These are phyloP conservation scores for Uronychia setigera DNA, from an alignment of 73 alveolate species.

Conservation along the genomic window DNA sequence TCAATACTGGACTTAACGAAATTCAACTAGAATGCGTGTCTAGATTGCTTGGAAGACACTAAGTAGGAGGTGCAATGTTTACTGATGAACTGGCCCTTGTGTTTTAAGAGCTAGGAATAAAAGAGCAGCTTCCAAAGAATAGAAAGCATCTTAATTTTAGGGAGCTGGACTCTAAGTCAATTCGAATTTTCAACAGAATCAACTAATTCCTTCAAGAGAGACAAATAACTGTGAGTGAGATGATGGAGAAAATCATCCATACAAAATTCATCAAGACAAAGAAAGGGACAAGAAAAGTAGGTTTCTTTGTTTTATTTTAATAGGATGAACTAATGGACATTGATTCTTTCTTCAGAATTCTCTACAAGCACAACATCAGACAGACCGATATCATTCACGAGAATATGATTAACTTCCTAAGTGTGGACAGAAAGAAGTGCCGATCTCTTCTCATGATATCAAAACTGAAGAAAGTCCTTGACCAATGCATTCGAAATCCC, in stretches of 20 bases:
- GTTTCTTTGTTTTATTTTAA: no score
- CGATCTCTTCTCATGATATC: no score
- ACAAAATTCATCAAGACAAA: neutral
- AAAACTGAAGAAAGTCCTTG: no score
- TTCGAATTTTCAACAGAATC: neutral
- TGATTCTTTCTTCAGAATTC: neutral
- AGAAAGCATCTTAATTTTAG: neutral
- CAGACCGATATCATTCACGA: neutral
- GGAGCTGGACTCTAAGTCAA: neutral
- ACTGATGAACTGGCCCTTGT: neutral
- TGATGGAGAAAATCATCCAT: neutral
- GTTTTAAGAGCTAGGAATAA: neutral
- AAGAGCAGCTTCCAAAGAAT: neutral
- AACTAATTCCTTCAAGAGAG: neutral
- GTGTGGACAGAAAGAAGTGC: no score
- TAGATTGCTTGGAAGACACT: neutral
- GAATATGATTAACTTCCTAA: neutral
- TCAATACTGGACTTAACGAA: neutral
- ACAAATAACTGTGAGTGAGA: neutral
- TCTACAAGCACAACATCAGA: neutral
- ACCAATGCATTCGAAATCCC: no score
- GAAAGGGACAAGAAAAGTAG: neutral
- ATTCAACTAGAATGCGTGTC: neutral
- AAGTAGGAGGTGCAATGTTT: neutral
- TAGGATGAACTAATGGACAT: neutral